Conservation (phyloP, 2,329 filamentous ascomycete species). For the Neurospora sp. region DNA sequence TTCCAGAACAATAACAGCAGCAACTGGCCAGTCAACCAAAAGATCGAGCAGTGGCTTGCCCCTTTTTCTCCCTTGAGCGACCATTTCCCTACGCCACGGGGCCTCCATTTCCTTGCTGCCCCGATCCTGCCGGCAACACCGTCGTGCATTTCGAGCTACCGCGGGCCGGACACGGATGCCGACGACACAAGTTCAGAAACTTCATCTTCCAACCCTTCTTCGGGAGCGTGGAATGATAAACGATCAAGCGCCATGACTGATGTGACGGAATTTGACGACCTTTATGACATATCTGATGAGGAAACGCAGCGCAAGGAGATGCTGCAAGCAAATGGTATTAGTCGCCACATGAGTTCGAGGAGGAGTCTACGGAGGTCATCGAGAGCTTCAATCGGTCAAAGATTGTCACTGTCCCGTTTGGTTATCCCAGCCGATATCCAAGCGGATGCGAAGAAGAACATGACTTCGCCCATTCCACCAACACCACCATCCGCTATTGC, state of each 20-base stretch:
- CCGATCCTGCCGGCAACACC: conserved; percentile 54
- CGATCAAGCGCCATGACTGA: conserved; percentile 52
- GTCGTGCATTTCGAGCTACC: conserved; percentile 43
- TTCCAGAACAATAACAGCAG: neutral
- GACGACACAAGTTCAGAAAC: conserved; percentile 26
- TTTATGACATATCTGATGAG: conserved; percentile 80
- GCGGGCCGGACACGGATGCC: conserved; percentile 31
- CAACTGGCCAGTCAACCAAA: conserved; percentile 28
- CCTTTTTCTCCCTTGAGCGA: conserved; percentile 42
- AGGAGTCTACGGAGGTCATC: conserved; percentile 35
- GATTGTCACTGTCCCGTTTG: conserved; percentile 36
- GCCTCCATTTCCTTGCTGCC: conserved; percentile 53
- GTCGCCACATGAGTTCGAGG: conserved; percentile 26
- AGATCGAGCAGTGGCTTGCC: conserved; percentile 45
- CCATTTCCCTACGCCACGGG: conserved; percentile 65
- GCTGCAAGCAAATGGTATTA: conserved; percentile 30
- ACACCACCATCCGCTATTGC: conserved; percentile 59
- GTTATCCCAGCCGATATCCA: conserved; percentile 38
- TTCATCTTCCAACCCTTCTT: conserved; percentile 45
- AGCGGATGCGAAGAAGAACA: conserved; percentile 36
- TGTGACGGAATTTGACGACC: conserved; percentile 69
- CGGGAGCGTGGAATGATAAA: conserved; percentile 50
- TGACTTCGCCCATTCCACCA: conserved; percentile 49
- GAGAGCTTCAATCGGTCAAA: conserved; percentile 25
- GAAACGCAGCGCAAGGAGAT: conserved; percentile 46